These are phyloP conservation scores for Onygenales sp. DNA, from an alignment of 2,329 filamentous ascomycete species.

Conservation along the genomic window DNA sequence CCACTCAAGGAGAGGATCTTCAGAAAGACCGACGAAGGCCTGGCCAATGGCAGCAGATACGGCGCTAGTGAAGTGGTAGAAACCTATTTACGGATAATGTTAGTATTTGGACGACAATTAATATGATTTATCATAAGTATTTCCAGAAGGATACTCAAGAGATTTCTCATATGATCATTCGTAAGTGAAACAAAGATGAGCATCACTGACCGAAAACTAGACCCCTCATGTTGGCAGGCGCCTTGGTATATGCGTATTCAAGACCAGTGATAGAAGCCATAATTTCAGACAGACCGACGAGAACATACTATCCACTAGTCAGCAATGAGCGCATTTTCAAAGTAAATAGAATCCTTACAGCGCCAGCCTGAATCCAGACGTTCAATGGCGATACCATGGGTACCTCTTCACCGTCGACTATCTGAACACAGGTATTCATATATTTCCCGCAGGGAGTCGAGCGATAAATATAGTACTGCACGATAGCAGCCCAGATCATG, in stretches of 20 bases:
- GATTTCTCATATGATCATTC: conserved; percentile 56
- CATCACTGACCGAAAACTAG: conserved; percentile 40
- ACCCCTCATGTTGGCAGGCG: conserved; percentile 67
- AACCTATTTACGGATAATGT: conserved; percentile 30
- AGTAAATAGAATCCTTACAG: not conserved
- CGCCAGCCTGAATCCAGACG: conserved; percentile 5
- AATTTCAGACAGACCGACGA: conserved; percentile 20
- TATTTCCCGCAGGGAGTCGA: conserved; percentile 50
- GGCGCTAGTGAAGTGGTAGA: conserved; percentile 62
- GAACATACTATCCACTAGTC: conserved; percentile 9
- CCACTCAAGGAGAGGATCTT: conserved; percentile 59
- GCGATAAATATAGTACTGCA: conserved; percentile 52
- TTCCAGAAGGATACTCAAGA: not conserved
- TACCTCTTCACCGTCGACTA: conserved; percentile 10
- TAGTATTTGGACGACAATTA: not conserved
- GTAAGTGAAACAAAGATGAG: conserved; percentile 25
- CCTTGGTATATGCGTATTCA: conserved; percentile 64
- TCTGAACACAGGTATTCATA: conserved; percentile 41
- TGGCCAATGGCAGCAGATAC: conserved; percentile 60
- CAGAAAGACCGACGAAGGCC: conserved; percentile 52
- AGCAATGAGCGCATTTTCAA: too few species aligned
- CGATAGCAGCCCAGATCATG: conserved; percentile 48
- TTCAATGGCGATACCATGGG: not conserved
- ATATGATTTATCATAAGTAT: too few species aligned
- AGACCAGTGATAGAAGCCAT: conserved; percentile 44